Evolutionary conservation across 371 early-diverging fungal species (phyloP).

Genomic region (Mortierella sp.): DNA sequence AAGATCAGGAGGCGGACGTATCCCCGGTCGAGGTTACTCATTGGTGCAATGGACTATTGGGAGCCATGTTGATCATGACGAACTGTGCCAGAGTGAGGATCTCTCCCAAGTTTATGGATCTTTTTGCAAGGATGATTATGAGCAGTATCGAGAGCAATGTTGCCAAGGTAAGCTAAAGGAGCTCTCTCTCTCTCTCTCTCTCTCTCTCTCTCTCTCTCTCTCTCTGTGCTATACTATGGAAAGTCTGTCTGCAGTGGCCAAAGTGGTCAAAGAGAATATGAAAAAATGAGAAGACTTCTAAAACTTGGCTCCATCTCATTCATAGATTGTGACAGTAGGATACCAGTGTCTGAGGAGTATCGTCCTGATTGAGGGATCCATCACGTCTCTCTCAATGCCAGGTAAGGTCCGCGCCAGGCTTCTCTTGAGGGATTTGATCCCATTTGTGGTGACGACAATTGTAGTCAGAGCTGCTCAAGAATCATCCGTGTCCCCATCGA

Average conservation of each 20-base stretch:
- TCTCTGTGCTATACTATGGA: not conserved
- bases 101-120: conserved; percentile 28
- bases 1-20: conserved; percentile 29
- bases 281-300: not conserved
- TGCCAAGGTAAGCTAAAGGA: conserved; percentile 24
- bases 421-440: conserved; percentile 40
- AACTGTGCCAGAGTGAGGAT: conserved; percentile 26
- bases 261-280: not conserved
- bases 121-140: conserved; percentile 40
- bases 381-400: not conserved
- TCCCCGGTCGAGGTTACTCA: conserved; percentile 41
- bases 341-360: conserved; percentile 46
- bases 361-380: conserved; percentile 23
- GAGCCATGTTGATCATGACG: conserved; percentile 47
- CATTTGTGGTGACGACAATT: conserved; percentile 50
- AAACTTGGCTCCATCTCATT: not conserved
- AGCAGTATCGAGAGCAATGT: conserved; percentile 48
- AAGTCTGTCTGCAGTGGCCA: not conserved
- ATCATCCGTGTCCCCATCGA: not conserved
- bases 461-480: conserved; percentile 46
- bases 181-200: not conserved
- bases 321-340: conserved; percentile 45
- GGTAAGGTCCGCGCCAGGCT: conserved; percentile 28
- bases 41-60: conserved; percentile 51
- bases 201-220: not conserved